phyloP scores from a whole-genome alignment of 2,329 filamentous ascomycete species.

The Ophiognomonia clavigignenti-juglandacearum region DNA sequence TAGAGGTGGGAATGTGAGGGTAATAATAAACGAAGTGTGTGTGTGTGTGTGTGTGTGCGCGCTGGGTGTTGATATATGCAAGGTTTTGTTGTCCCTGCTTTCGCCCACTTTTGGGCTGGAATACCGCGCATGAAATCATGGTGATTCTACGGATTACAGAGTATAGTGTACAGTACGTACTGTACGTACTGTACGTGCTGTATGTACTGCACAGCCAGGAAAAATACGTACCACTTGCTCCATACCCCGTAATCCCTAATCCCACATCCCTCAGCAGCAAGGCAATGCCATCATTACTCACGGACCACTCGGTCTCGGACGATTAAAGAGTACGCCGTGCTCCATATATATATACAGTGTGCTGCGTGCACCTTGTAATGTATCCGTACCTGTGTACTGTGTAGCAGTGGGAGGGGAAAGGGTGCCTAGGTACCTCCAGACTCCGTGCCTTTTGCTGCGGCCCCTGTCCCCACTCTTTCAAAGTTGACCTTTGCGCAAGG shows the following conservation, averaged over 20 bases:
- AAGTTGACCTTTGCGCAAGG: neutral
- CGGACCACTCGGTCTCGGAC: neutral
- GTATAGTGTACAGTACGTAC: neutral
- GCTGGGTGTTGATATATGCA: conserved; percentile 4
- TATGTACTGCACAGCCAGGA: neutral
- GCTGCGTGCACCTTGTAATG: no score
- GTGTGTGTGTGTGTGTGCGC: neutral
- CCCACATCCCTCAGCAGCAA: no score
- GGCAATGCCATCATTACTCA: conserved; percentile 1
- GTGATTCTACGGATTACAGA: no score
- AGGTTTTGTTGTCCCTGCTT: conserved; percentile 10
- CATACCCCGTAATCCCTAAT: neutral
- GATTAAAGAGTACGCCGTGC: no score
- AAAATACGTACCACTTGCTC: neutral
- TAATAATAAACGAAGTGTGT: no score
- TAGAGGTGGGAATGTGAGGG: no score
- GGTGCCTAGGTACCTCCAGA: neutral
- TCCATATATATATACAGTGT: no score
- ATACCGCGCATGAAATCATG: conserved; percentile 8
- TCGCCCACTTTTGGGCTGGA: conserved; percentile 17
- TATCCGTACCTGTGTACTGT: no score
- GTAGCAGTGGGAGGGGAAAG: neutral
- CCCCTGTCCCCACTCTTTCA: neutral
- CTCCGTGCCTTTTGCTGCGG: neutral
- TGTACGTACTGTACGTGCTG: neutral